These are phyloP conservation scores for Papiliotrema flavescens DNA, from an alignment of 1,284 basidiomycete species.

Conservation along the genomic window DNA sequence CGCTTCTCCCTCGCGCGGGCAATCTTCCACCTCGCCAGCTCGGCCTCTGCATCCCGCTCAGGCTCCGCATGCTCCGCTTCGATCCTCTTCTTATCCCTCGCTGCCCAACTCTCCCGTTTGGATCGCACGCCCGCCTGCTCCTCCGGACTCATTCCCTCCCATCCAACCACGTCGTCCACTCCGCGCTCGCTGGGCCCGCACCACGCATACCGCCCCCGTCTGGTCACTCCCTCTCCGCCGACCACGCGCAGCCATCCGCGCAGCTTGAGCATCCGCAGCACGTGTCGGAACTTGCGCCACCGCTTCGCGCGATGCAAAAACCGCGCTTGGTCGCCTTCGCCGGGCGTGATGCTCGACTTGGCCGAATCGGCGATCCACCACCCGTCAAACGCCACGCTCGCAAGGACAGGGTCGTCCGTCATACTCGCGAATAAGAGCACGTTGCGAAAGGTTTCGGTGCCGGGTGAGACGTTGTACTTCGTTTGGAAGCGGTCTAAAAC, in stretches of 20 bases:
- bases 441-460: constrained; percentile 27
- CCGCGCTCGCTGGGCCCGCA: background rate
- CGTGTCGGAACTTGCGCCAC: constrained; percentile 8
- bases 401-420: background rate
- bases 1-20: too few species aligned
- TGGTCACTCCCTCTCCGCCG: background rate
- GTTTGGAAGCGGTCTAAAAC: constrained; percentile 7
- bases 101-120: background rate
- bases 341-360: background rate
- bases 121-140: background rate
- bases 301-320: constrained; percentile 3
- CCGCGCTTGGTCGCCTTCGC: background rate
- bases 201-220: background rate
- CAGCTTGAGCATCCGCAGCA: constrained; percentile 3
- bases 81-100: background rate
- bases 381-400: background rate
- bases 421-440: constrained; percentile 4
- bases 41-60: too few species aligned
- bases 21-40: too few species aligned
- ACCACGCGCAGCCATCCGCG: constrained; percentile 8
- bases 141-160: background rate
- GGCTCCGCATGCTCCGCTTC: background rate
- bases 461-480: constrained; percentile 8
- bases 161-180: background rate
- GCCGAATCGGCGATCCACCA: background rate